Evolutionary conservation across 2,329 filamentous ascomycete genomes (phyloP), one percentile per base, ranked within the genome.

Genomic region (Penicillium sp.): DNA sequence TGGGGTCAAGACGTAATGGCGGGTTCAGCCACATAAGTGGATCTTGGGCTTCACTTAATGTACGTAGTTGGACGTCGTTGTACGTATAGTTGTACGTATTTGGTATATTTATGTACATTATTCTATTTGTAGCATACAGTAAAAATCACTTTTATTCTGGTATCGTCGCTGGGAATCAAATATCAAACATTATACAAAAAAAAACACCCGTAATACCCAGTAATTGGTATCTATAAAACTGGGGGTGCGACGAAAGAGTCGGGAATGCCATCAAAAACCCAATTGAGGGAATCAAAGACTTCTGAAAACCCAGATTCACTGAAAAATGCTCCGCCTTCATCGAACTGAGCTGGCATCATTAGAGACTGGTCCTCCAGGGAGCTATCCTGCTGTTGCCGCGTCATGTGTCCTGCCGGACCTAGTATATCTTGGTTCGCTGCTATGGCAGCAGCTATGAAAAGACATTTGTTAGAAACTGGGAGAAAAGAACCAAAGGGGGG

Each of bases 211-310:
- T 6, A 31, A 31, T 31, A 15, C 31, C 31, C 35, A n/a, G 42
- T 19, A 12, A 37, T 25, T 15, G 27, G 27, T 35, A 27, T 42
- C 38, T 66, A 75, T 48, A 75, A 66, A 49, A 73, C 64, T 17
- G 71, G 69, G 10, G 73, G 72, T n/a, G 70, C 73, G 41, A 71
- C 70, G 57, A 76, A 74, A 12, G 71, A 90, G 71, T 92, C 89
- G 55, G 93, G 81, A 40, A 93, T 83, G 17, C 90, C 90, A 71
- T 96, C 92, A 66, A 96, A 81, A 79, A 95, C 92, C 92, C 93
- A 96, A 71, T 93, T 90, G 64, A 96, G 84, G 0, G 92, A 90
- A 74, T 96, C 91, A 71, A 95, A 96, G 61, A 94, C 90, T 58
- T 89, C 83, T 42, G 83, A 84, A 60, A 90, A 88, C 64, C 82